Evolutionary conservation across 1,284 basidiomycete genomes (phyloP).

Genomic region (Sporisorium graminicola): DNA sequence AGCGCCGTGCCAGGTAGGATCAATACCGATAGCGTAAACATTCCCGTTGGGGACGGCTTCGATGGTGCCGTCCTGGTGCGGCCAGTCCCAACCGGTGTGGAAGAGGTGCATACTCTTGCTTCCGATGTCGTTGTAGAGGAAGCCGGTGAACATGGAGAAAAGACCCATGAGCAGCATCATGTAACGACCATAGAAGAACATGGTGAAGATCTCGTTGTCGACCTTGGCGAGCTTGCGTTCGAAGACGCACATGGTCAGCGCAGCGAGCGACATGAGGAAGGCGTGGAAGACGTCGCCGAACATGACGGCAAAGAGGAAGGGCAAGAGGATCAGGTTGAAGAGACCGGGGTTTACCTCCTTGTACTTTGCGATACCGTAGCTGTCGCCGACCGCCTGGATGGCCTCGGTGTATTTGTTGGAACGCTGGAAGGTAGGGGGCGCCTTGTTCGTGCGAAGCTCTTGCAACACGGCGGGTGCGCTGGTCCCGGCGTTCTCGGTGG

Average conservation of each 20-base stretch:
- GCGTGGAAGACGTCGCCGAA: conserved; percentile 99
- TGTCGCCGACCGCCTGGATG: conserved; percentile 98
- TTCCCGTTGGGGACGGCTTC: conserved; percentile 73
- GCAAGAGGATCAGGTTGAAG: conserved; percentile 93
- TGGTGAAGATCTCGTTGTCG: conserved; percentile 87
- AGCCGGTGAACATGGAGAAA: conserved; percentile 91
- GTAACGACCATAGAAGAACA: conserved; percentile 97
- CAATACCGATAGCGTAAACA: conserved; percentile 91
- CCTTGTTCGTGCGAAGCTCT: conserved; percentile 88
- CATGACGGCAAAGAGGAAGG: conserved; percentile 99
- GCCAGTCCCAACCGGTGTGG: conserved; percentile 89
- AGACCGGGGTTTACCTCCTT: conserved; percentile 98
- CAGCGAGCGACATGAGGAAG: conserved; percentile 82
- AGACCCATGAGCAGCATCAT: conserved; percentile 97
- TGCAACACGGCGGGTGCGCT: conserved; percentile 91
- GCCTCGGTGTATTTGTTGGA: conserved; percentile 97
- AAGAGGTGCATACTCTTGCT: conserved; percentile 91
- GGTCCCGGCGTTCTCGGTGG: conserved; percentile 95
- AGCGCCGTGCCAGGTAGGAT: conserved; percentile 94
- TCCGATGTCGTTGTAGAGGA: conserved; percentile 99
- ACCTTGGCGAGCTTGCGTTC: conserved; percentile 84
- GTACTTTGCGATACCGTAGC: conserved; percentile 93
- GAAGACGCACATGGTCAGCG: conserved; percentile 84
- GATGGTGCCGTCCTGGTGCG: conserved; percentile 70
- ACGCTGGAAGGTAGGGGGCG: conserved; percentile 93